Percentiles rank a stretch among this genome's conserved stretches.
These are phyloP conservation scores for Colletotrichum lupini DNA, from an alignment of 2,329 filamentous ascomycete genomes.

Conservation along the genomic window DNA sequence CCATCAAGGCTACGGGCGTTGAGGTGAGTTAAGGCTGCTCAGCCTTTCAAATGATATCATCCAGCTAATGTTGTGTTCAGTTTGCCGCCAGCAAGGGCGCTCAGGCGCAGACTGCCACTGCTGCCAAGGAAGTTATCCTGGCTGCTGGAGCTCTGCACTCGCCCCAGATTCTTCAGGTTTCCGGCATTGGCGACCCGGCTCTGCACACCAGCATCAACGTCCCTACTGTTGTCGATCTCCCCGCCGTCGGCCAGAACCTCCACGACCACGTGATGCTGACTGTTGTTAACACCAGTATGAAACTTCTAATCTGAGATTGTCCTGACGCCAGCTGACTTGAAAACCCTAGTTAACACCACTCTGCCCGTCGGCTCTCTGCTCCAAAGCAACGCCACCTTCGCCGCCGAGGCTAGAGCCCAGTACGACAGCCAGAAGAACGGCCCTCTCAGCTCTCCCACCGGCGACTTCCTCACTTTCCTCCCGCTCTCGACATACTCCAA, in stretches of 20 bases:
- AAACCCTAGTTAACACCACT: conserved; percentile 25
- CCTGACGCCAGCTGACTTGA: not conserved
- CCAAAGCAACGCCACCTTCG: conserved; percentile 46
- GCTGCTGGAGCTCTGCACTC: conserved; percentile 53
- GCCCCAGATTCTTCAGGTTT: conserved; percentile 59
- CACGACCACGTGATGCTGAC: conserved; percentile 33
- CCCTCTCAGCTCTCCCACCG: conserved; percentile 43
- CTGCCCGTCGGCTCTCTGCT: conserved; percentile 37
- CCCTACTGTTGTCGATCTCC: conserved; percentile 30
- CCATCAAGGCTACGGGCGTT: conserved; percentile 35
- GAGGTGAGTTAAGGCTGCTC: conserved; percentile 18
- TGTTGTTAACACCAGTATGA: conserved; percentile 27
- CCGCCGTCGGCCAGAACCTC: conserved; percentile 35
- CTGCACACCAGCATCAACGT: conserved; percentile 30
- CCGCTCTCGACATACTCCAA: conserved; percentile 44
- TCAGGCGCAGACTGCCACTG: conserved; percentile 14
- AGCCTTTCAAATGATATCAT: no score
- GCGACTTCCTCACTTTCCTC: conserved; percentile 33
- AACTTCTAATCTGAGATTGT: no score
- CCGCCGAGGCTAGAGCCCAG: conserved; percentile 43
- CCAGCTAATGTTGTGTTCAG: conserved; percentile 1
- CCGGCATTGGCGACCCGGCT: conserved; percentile 54
- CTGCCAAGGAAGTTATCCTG: conserved; percentile 52
- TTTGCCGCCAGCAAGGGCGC: conserved; percentile 17
- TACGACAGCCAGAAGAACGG: conserved; percentile 45